These are phyloP conservation scores for Hypsizygus marmoreus DNA, from an alignment of 768 basidiomycete species.

Conservation along the genomic window DNA sequence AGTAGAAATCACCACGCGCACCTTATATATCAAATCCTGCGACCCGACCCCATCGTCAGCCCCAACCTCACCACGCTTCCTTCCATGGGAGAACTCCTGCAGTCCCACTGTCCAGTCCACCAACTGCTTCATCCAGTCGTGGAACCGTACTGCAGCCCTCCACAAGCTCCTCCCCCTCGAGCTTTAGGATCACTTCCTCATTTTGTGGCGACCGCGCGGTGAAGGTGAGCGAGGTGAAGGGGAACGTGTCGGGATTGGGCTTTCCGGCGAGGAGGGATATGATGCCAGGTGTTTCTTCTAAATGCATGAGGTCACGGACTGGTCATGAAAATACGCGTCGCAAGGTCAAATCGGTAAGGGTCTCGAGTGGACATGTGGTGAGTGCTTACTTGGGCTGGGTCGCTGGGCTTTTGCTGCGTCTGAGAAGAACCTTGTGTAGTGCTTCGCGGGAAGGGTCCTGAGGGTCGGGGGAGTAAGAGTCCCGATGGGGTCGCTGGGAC, in stretches of 20 bases:
- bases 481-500: background rate
- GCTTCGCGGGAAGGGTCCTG: slow-evolving; percentile 47
- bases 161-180: slow-evolving; percentile 62
- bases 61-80: slow-evolving; percentile 69
- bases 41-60: slow-evolving; percentile 81
- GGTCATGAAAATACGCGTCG: slow-evolving; percentile 5
- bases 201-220: slow-evolving; percentile 52
- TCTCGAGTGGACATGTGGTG: background rate
- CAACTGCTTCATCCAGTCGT: slow-evolving; percentile 68
- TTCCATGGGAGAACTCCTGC: slow-evolving; percentile 69
- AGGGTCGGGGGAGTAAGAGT: slow-evolving; percentile 7
- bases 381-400: slow-evolving; percentile 59
- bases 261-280: slow-evolving; percentile 88
- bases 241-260: slow-evolving; percentile 85
- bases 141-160: slow-evolving; percentile 72
- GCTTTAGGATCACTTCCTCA: slow-evolving; percentile 46
- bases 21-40: slow-evolving; percentile 90
- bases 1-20: slow-evolving; percentile 27
- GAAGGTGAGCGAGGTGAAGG: slow-evolving; percentile 78
- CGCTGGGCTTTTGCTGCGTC: slow-evolving; percentile 58
- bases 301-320: slow-evolving; percentile 70
- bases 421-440: slow-evolving; percentile 64
- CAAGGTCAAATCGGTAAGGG: slow-evolving; percentile 4
- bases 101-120: slow-evolving; percentile 70
- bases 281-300: slow-evolving; percentile 75